Conservation (phyloP, 257 asterid genomes). For the Fraxinus excelsior region DNA sequence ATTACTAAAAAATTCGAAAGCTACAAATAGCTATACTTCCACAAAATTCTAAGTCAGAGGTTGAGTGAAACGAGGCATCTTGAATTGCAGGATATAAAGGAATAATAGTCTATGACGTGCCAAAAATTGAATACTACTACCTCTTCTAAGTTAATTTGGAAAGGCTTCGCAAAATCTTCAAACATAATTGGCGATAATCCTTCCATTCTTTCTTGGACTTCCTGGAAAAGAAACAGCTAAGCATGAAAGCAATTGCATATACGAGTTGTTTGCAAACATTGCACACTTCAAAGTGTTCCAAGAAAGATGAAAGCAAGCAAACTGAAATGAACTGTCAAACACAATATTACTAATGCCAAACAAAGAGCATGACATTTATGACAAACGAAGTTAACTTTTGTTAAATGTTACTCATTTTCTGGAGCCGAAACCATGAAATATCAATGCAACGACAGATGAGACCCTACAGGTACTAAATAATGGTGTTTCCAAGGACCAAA, state of each 20-base stretch:
- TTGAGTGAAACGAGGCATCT: not conserved
- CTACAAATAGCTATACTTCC: not conserved
- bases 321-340: not conserved
- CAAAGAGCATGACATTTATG: not conserved
- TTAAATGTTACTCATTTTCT: not conserved
- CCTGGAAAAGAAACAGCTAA: constrained; percentile 48
- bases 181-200: constrained; percentile 75
- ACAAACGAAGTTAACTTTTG: no score
- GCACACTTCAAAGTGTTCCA: not conserved
- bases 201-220: constrained; percentile 77
- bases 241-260: constrained; percentile 8
- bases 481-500: not conserved
- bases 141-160: constrained; percentile 75
- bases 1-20: not conserved
- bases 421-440: not conserved
- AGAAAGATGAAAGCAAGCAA: constrained; percentile 9
- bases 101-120: not conserved
- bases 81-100: not conserved
- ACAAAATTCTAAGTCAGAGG: not conserved
- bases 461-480: not conserved
- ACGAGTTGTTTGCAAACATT: not conserved
- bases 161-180: constrained; percentile 88
- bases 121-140: constrained; percentile 32
- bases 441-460: not conserved
- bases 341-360: not conserved